A percentile compares a stretch with the other conserved stretches of the same genome.
phyloP scores from a whole-genome alignment of 441 rosid genomes.

The Adansonia grandidieri region DNA sequence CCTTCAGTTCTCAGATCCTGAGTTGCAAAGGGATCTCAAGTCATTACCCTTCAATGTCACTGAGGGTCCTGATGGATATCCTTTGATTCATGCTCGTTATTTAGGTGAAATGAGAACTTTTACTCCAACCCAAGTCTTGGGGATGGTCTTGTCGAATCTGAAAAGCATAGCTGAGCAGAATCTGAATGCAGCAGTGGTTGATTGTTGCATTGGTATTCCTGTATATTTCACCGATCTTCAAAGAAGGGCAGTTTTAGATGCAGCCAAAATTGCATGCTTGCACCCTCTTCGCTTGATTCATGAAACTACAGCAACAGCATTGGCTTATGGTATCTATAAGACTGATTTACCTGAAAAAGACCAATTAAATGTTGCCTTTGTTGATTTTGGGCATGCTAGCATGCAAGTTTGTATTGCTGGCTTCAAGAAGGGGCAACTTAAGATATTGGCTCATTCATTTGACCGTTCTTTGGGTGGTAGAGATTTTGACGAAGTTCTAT shows the following conservation, averaged over 20 bases:
- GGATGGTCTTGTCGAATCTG: constrained; percentile 83
- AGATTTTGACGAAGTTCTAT: constrained; percentile 89
- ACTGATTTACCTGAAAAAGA: constrained; percentile 92
- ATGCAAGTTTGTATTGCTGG: constrained; percentile 97
- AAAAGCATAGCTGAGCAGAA: constrained; percentile 89
- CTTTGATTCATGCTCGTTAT: constrained; percentile 80
- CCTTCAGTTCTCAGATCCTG: constrained; percentile 86
- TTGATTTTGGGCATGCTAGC: constrained; percentile 90
- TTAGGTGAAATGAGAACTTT: constrained; percentile 75
- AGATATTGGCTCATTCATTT: constrained; percentile 74
- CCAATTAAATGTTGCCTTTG: constrained; percentile 83
- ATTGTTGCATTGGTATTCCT: constrained; percentile 96
- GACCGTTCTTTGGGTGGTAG: constrained; percentile 89
- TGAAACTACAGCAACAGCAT: constrained; percentile 96
- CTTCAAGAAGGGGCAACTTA: constrained; percentile 84
- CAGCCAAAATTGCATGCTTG: constrained; percentile 92
- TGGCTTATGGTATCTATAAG: constrained; percentile 97
- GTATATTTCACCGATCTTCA: constrained; percentile 92
- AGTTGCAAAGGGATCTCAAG: constrained; percentile 83
- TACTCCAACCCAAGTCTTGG: constrained; percentile 90
- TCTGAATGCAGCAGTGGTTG: constrained; percentile 81
- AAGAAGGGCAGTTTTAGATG: constrained; percentile 93
- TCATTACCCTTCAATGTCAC: constrained; percentile 70
- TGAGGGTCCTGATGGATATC: constrained; percentile 89
- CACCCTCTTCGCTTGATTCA: constrained; percentile 84